A percentile compares a stretch with the other conserved stretches of the same genome.
Evolutionary conservation across 179 eudicot genomes (phyloP).

Genomic region (Beta macrorhiza): DNA sequence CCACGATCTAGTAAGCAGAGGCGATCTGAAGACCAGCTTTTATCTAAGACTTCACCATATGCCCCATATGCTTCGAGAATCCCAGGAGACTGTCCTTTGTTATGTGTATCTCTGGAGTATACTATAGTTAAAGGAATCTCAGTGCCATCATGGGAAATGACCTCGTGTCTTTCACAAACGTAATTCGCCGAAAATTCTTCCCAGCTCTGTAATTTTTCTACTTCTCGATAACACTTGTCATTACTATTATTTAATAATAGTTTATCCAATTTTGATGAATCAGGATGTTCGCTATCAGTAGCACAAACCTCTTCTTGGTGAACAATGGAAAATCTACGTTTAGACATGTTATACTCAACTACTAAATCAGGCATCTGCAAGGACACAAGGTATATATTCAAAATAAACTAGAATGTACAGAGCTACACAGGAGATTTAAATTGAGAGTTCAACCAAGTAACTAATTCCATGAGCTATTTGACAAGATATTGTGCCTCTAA

Average conservation of each 20-base stretch:
- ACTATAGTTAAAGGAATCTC: slow-evolving; percentile 71
- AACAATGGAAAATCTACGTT: slow-evolving; percentile 47
- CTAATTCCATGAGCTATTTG: neutral
- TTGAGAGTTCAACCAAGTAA: neutral
- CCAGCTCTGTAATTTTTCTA: slow-evolving; percentile 41
- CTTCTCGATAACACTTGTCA: slow-evolving; percentile 24
- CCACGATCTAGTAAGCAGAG: slow-evolving; percentile 94
- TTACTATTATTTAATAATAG: slow-evolving; percentile 19
- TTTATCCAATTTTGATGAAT: slow-evolving; percentile 22
- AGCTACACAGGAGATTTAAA: neutral
- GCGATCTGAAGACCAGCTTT: slow-evolving; percentile 84
- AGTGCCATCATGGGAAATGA: slow-evolving; percentile 70
- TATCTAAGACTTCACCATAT: slow-evolving; percentile 84
- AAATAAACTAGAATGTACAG: neutral
- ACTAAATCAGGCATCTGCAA: slow-evolving; percentile 81
- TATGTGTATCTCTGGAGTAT: slow-evolving; percentile 44
- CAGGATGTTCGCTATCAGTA: slow-evolving; percentile 24
- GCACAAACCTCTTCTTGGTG: slow-evolving; percentile 77
- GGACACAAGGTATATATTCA: slow-evolving; percentile 13
- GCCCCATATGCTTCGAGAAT: slow-evolving; percentile 90
- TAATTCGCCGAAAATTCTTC: slow-evolving; percentile 52
- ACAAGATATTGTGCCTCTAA: neutral
- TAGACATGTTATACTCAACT: slow-evolving; percentile 83
- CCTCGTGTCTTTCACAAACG: slow-evolving; percentile 62
- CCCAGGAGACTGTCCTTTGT: slow-evolving; percentile 65